These are phyloP conservation scores for Schwanniomyces sp. DNA, from an alignment of 805 yeast species.

Conservation along the genomic window DNA sequence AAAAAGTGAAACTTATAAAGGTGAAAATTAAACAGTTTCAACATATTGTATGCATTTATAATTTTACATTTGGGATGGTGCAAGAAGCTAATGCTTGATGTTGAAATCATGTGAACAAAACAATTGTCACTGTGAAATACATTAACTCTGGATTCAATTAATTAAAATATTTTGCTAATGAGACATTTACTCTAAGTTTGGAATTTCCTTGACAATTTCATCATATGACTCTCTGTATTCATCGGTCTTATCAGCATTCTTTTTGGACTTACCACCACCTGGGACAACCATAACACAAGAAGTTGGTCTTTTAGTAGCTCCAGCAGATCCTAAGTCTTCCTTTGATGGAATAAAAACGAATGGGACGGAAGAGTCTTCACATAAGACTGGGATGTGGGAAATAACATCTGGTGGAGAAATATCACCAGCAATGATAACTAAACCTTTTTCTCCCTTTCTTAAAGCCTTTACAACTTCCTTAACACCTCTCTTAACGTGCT, in stretches of 20 bases:
- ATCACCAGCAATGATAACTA: conserved; percentile 96
- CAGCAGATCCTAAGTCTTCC: conserved; percentile 98
- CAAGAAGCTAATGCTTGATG: background rate
- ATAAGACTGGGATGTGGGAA: conserved; percentile 94
- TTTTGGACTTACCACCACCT: conserved; percentile 84
- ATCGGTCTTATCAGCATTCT: conserved; percentile 64
- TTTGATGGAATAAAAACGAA: conserved; percentile 93
- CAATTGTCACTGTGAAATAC: background rate
- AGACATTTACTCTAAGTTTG: conserved; percentile 30
- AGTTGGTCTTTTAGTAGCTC: conserved; percentile 98
- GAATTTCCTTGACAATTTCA: conserved; percentile 91
- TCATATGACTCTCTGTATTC: conserved; percentile 92
- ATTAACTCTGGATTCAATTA: background rate
- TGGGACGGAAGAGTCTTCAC: conserved; percentile 93
- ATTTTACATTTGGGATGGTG: background rate
- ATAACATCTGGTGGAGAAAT: conserved; percentile 97
- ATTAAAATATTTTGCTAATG: background rate
- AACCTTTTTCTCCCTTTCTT: conserved; percentile 97
- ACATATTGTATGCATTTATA: background rate
- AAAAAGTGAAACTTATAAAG: background rate
- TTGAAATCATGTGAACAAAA: background rate
- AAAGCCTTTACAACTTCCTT: conserved; percentile 98
- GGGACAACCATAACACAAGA: conserved; percentile 97
- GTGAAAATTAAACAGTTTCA: background rate
- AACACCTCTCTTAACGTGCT: conserved; percentile 98